Evolutionary conservation across 257 asterid genomes (phyloP), one percentile per base, ranked within the genome.

Genomic region (Primulina huaijiensis): DNA sequence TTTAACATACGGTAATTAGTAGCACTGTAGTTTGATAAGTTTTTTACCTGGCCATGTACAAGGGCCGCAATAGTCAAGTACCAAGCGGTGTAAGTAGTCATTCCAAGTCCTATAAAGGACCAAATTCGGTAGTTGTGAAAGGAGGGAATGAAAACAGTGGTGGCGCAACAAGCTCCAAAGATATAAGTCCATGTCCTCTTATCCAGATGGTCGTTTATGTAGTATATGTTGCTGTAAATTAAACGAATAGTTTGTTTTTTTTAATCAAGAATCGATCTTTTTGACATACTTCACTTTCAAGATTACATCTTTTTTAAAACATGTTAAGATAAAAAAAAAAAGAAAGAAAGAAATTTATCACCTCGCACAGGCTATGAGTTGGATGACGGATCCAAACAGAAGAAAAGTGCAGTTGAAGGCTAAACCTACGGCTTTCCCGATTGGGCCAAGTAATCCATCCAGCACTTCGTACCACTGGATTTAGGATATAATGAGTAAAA

Each of bases 281-380:
- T 58, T 38, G 4, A 23, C 8, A 2, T 57, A n/a, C 62, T 21
- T 62, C 21, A 8, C 12, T 17, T 46, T n/a, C 27, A 35, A 34
- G 68, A 40, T 64, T 16, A 25, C 17, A 34, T 25, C 31, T 35
- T 19, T 35, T 34, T 34, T 17, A 60, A 9, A 43, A 60, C 21
- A 37, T 14, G 40, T 21, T 31, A 53, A 10, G 61, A 20, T 3
- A 17, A 62, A 63, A 60, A 72, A 60, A 72, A 29, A 1, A n/a
- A 11, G 5, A 21, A 21, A 21, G 1, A 0, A 21, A 21, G 1
- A 23, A 23, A n/a, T 34, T 1, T 16, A 69, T 60, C 29, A 88
- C 96, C 96, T 90, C 17, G 96, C 96, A 72, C 96, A 90, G 68
- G 88, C 96, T n/a, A 90, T 90, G 64, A 90, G 96, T 80, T 90